Conservation (phyloP, 169 alveolate species). For the Babesia ovis region DNA sequence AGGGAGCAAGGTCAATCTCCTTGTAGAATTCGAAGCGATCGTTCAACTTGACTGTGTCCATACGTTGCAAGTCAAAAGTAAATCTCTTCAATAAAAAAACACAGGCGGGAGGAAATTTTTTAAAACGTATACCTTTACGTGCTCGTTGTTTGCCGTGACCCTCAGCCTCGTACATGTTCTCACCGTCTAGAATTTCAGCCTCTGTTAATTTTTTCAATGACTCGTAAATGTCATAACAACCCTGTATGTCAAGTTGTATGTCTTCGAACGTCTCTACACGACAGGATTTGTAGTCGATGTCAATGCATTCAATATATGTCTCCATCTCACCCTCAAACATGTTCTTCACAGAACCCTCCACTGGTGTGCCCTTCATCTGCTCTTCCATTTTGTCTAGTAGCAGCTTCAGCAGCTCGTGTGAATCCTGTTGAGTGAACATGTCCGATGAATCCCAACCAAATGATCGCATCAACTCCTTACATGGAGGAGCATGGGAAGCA, state of each 20-base stretch:
- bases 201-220: conserved; percentile 88
- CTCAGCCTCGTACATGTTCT: conserved; percentile 94
- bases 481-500: conserved; percentile 87
- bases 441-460: conserved; percentile 96
- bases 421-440: conserved; percentile 95
- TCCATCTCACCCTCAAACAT: conserved; percentile 94
- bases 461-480: conserved; percentile 88
- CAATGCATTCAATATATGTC: conserved; percentile 92
- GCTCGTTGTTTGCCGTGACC: conserved; percentile 87
- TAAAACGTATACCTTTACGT: conserved; percentile 89
- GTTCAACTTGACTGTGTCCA: conserved; percentile 89
- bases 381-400: conserved; percentile 94
- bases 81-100: conserved; percentile 89
- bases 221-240: conserved; percentile 87
- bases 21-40: conserved; percentile 89
- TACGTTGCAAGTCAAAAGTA: conserved; percentile 82
- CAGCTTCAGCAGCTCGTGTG: conserved; percentile 92
- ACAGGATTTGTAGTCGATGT: conserved; percentile 89
- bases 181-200: conserved; percentile 93
- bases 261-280: conserved; percentile 87
- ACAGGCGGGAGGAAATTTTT: conserved; percentile 92
- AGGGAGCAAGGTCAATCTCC: conserved; percentile 83
- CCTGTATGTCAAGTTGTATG: conserved; percentile 92
- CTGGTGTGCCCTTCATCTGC: conserved; percentile 93
- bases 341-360: conserved; percentile 91